Base-by-base conservation (phyloP, 2,329 filamentous ascomycete genomes). In the Dryadomyces quercivorus region DNA sequence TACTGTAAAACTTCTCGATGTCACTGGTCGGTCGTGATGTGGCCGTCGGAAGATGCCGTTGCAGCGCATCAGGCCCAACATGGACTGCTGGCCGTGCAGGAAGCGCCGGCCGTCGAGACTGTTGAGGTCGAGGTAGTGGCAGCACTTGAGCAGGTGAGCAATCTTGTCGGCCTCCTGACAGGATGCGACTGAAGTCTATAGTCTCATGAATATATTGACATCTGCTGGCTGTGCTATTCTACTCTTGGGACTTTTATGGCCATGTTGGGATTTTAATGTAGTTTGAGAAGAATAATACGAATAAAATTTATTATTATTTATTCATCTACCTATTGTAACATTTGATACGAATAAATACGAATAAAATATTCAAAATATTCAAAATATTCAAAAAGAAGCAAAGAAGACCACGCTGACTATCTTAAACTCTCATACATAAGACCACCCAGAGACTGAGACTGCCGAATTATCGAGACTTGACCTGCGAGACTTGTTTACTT, bases 121-220 rank as follows among this genome's bases (percentile, higher is more conserved):
- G 58, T 73, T 62, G 10, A 80, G 69, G 62, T 80, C 73, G 44
- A 80, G 70, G 62, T 80, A 77, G 65, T 74, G 66, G 63, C 77
- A 80, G 58, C 69, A 70, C 40, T 70, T 66, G 54, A 77, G 63
- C 8, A 78, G 66, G 60, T 72, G 76, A 57, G 78, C 73, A 9
- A 80, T 64, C 65, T 80, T 77, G 20, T 64, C 66, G 8, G 76
- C 75, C 57, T 80, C 75, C 59, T 78, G 73, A 79, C 40, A 79
- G 73, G 53, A 80, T 65, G 49, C 67, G 68, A 18, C 69, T 70
- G 61, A 75, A 80, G 68, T 76, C 67, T 61, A 80, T 69, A 31
- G 74, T 77, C 63, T 75, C 67, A 75, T 56, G 69, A 62, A 64
- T 72, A 76, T 63, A 77, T 68, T n/a, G 74, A 74, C 44, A 75